Evolutionary conservation across 2,329 filamentous ascomycete species (phyloP), one percentile per base, ranked within the genome.

Genomic region (Nakataea oryzae): DNA sequence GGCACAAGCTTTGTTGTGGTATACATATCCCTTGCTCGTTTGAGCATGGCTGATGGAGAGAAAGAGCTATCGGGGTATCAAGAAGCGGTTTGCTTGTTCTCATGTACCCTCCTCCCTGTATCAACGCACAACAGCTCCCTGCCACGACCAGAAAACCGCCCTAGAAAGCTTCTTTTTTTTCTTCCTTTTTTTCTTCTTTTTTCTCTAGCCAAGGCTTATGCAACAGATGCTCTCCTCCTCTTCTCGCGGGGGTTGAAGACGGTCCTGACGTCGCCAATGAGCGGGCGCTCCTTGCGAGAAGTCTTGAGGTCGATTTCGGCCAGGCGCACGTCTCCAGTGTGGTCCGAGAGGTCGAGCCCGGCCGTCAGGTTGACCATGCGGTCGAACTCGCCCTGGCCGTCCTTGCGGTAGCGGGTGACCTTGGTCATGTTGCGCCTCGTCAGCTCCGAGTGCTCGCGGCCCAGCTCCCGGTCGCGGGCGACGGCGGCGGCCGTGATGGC

Each of bases 401-500:
- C 76, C 65, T 83, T 76, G 65, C 92, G 83, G 76, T 85, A 96
- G 64, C 81, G 78, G 63, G 91, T 95, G 61, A 96, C 91, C 77
- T 97, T 97, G 66, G 81, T 79, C 57, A 93, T 81, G 76, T 97
- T 97, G 71, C 83, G 81, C 62, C 80, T 78, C 41, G 93, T 97
- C 68, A 95, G 78, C 34, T 89, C 82, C 67, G 86, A 89, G 69
- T 90, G 77, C 2, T 78, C 73, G 60, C 83, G 79, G 54, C 85
- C 81, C 17, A 85, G 73, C 58, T 74, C 70, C 62, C 80, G 75
- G 70, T 86, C 82, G 28, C 86, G 81, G 56, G 90, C 91, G 8
- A 97, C 81, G 0, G 91, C 87, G 68, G 89, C 89, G 29, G 95
- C 95, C 3, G 93, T 96, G 84, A 97, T 87, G 70, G 91, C 91